These are phyloP conservation scores for Wakefieldia striispora DNA, from an alignment of 768 basidiomycete genomes.

Conservation along the genomic window DNA sequence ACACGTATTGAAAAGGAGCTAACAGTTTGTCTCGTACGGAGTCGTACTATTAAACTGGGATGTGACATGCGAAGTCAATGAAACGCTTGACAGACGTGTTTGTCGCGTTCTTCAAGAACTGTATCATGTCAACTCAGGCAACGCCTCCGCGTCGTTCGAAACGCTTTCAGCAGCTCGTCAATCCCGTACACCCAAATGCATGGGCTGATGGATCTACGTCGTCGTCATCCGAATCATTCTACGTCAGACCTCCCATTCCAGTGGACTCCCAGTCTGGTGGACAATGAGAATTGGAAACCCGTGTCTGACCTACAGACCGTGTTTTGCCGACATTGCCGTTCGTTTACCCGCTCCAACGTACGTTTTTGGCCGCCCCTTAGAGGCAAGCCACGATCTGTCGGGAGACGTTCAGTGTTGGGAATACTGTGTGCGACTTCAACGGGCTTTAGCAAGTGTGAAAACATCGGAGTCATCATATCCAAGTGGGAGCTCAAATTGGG, in stretches of 20 bases:
- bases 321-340: no score
- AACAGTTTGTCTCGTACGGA: no score
- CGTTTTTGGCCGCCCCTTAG: constrained; percentile 14
- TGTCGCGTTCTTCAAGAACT: constrained; percentile 3
- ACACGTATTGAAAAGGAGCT: no score
- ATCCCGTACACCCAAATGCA: constrained; percentile 23
- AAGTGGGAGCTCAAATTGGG: constrained; percentile 56
- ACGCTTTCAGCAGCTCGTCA: constrained; percentile 34
- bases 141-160: constrained; percentile 39
- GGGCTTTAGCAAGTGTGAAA: constrained; percentile 43
- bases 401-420: constrained; percentile 52
- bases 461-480: constrained; percentile 65
- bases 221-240: constrained; percentile 27
- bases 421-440: constrained; percentile 66
- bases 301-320: constrained; percentile 18
- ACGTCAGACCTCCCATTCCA: constrained; percentile 18
- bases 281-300: constrained; percentile 27
- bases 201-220: constrained; percentile 26
- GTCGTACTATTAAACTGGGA: no score
- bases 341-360: constrained; percentile 21
- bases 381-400: constrained; percentile 10
- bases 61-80: no score
- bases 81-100: constrained; percentile 25
- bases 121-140: constrained; percentile 18
- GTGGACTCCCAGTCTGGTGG: constrained; percentile 29